Percentiles rank a stretch among this genome's conserved stretches.
These are phyloP conservation scores for Venturiaceae sp. DNA, from an alignment of 2,329 filamentous ascomycete genomes.

Conservation along the genomic window DNA sequence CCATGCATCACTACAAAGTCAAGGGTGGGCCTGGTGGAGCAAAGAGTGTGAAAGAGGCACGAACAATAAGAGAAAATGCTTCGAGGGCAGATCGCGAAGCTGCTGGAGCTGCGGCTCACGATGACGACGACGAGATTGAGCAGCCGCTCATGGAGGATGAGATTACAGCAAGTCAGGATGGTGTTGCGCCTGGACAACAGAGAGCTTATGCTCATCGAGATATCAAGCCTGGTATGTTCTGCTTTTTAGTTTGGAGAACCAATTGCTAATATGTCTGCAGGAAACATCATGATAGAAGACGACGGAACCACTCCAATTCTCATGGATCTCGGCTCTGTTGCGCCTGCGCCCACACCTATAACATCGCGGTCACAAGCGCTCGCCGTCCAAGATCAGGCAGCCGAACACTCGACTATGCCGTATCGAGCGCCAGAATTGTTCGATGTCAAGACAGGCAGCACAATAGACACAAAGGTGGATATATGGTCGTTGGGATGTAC, in stretches of 20 bases:
- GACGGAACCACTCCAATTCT: conserved; percentile 80
- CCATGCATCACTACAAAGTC: conserved; percentile 84
- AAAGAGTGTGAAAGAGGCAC: conserved; percentile 42
- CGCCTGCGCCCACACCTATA: conserved; percentile 77
- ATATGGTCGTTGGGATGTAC: conserved; percentile 98
- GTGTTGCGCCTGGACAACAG: conserved; percentile 56
- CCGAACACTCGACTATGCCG: conserved; percentile 96
- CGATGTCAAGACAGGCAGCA: conserved; percentile 86
- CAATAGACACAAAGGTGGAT: conserved; percentile 93
- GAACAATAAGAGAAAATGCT: conserved; percentile 44
- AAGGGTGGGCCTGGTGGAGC: conserved; percentile 44
- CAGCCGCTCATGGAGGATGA: conserved; percentile 77
- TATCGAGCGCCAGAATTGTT: conserved; percentile 97
- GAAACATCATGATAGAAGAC: conserved; percentile 98
- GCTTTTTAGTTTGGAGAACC: not conserved
- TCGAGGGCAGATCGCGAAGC: conserved; percentile 42
- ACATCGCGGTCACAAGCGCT: conserved; percentile 85
- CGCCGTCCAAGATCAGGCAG: conserved; percentile 86
- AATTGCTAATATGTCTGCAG: conserved; percentile 21
- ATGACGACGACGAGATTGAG: conserved; percentile 29
- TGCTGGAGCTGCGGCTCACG: conserved; percentile 30
- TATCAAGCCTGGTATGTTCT: conserved; percentile 76
- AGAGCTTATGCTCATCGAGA: conserved; percentile 89
- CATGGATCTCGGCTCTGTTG: conserved; percentile 93
- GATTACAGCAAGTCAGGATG: conserved; percentile 56